A percentile compares a stretch with the other conserved stretches of the same genome.
Conservation (phyloP, 139 green algal genomes). For the Auxenochlorella pyrenoidosa region DNA sequence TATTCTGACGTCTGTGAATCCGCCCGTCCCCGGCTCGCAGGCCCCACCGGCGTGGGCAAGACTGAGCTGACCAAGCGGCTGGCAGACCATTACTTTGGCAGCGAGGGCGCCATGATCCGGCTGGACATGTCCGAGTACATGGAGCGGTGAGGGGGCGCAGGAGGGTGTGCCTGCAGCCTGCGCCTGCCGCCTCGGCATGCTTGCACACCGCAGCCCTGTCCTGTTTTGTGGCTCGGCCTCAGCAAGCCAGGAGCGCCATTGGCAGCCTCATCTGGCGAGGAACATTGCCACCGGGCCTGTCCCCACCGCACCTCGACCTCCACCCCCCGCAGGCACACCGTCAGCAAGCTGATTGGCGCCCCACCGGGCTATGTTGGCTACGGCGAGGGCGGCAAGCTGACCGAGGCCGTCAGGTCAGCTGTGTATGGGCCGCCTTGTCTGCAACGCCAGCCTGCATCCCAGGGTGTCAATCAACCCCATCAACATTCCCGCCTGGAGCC, state of each 20-base stretch:
- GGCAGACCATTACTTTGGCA: constrained; percentile 57
- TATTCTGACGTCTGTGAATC: too few relatives aligned
- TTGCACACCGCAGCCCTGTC: background rate
- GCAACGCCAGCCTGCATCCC: background rate
- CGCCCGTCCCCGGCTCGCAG: too few relatives aligned
- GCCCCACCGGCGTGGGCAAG: constrained; percentile 89
- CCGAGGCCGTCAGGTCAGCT: constrained; percentile 72
- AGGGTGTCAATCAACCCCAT: too few relatives aligned
- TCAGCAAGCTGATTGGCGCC: constrained; percentile 82
- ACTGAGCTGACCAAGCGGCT: constrained; percentile 81
- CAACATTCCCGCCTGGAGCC: too few relatives aligned
- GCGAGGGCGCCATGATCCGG: constrained; percentile 73
- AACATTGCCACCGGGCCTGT: too few relatives aligned
- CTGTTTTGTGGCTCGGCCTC: background rate
- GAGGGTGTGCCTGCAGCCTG: too few relatives aligned
- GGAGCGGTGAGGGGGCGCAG: constrained; percentile 60
- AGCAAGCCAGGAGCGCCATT: too few relatives aligned
- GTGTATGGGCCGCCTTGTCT: background rate
- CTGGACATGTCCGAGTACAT: constrained; percentile 99
- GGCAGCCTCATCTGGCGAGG: too few relatives aligned
- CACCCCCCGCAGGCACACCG: constrained; percentile 56
- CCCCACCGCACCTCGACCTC: too few relatives aligned
- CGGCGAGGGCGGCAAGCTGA: constrained; percentile 82
- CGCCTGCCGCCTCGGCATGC: too few relatives aligned
- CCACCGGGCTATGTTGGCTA: constrained; percentile 84